These are phyloP conservation scores for Micractinium conductrix DNA, from an alignment of 139 green algal genomes.

Conservation along the genomic window DNA sequence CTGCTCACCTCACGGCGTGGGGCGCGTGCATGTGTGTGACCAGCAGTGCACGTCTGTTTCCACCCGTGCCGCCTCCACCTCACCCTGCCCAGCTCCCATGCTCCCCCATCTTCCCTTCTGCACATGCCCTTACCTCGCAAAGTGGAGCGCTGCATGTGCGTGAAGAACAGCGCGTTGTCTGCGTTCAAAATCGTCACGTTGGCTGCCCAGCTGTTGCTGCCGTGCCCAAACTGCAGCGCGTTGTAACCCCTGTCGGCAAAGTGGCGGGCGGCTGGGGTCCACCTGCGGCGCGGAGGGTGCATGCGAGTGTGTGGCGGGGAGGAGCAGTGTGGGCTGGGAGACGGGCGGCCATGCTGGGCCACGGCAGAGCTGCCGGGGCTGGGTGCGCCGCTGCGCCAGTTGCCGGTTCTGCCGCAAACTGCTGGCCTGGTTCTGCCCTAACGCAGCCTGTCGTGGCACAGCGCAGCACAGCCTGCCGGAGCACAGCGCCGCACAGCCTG, in stretches of 20 bases:
- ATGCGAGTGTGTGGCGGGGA: not conserved
- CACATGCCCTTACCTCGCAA: not conserved
- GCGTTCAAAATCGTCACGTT: slow-evolving; percentile 1
- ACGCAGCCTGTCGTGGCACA: too few species aligned
- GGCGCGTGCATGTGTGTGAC: not conserved
- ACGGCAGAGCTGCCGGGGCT: not conserved
- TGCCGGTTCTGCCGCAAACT: not conserved
- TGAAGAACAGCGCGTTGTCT: slow-evolving; percentile 3
- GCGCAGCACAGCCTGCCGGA: not conserved
- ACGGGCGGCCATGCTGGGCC: not conserved
- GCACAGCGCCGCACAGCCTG: not conserved
- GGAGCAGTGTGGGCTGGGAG: not conserved
- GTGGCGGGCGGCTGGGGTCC: not conserved
- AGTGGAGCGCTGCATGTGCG: not conserved
- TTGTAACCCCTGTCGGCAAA: slow-evolving; percentile 6
- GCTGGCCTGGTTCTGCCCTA: not conserved
- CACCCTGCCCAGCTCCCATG: too few species aligned
- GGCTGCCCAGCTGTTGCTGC: not conserved
- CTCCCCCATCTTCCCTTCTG: too few species aligned
- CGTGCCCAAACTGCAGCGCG: not conserved
- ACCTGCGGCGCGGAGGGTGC: not conserved
- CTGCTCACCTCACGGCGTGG: too few species aligned
- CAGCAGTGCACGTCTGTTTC: not conserved
- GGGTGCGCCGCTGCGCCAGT: not conserved
- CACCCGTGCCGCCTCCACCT: not conserved